Evolutionary conservation across 2,329 filamentous ascomycete species (phyloP).

Genomic region (Gliomastix tumulicola): DNA sequence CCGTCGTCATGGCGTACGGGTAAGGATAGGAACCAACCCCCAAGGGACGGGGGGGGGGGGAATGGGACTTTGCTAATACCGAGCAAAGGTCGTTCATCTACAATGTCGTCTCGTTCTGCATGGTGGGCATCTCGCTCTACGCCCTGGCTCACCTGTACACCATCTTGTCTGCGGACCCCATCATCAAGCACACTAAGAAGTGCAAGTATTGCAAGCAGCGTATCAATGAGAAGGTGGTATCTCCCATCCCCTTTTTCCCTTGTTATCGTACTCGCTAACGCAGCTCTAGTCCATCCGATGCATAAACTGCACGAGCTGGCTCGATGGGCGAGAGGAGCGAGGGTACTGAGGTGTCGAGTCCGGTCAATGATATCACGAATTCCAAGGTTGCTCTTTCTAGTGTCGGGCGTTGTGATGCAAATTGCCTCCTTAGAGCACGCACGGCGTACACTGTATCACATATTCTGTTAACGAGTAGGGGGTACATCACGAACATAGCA

Average conservation of each 20-base stretch:
- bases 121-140: slow-evolving; percentile 60
- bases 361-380: no score
- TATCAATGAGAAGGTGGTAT: slow-evolving; percentile 53
- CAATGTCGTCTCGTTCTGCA: slow-evolving; percentile 57
- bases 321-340: slow-evolving; percentile 42
- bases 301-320: slow-evolving; percentile 44
- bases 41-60: neutral
- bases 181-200: slow-evolving; percentile 64
- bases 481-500: no score
- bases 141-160: slow-evolving; percentile 56
- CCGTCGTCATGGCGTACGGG: slow-evolving; percentile 67
- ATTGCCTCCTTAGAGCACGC: no score
- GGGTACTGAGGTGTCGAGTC: no score
- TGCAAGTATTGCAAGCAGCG: slow-evolving; percentile 61
- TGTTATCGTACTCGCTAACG: slow-evolving; percentile 4
- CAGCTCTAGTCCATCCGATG: slow-evolving; percentile 33
- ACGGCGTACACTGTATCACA: no score
- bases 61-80: slow-evolving; percentile 3
- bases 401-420: no score
- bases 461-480: no score
- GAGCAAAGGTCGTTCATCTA: slow-evolving; percentile 49
- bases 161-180: slow-evolving; percentile 52
- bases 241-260: no score
- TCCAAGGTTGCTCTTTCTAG: no score
- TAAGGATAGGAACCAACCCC: slow-evolving; percentile 20